Conservation (phyloP, 78 protist species). For the Dictyostelium capitatum region DNA sequence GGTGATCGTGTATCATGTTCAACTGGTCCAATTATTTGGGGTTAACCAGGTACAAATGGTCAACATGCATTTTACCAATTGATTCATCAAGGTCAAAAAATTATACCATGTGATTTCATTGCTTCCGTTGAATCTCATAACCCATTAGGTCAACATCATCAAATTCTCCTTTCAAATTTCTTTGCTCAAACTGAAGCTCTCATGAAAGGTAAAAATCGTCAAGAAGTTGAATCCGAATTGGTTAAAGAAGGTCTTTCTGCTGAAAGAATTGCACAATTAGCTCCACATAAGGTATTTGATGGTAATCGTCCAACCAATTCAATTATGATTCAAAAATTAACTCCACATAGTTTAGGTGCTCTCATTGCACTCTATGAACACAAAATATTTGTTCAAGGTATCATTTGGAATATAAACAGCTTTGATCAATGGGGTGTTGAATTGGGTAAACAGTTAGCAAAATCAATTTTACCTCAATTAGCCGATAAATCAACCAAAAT, state of each 20-base stretch:
- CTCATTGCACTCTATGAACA: slow-evolving; percentile 96
- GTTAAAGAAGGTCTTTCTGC: slow-evolving; percentile 67
- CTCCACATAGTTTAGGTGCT: slow-evolving; percentile 92
- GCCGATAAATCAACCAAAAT: not conserved
- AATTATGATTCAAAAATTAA: slow-evolving; percentile 87
- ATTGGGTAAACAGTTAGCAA: slow-evolving; percentile 98
- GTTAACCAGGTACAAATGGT: slow-evolving; percentile 99
- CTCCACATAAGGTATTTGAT: slow-evolving; percentile 92
- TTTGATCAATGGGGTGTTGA: slow-evolving; percentile 99
- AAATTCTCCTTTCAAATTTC: slow-evolving; percentile 93
- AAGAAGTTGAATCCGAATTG: slow-evolving; percentile 87
- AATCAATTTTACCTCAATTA: slow-evolving; percentile 86
- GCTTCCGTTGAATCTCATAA: slow-evolving; percentile 89
- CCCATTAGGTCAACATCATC: slow-evolving; percentile 91
- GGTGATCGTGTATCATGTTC: slow-evolving; percentile 39
- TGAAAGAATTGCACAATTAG: slow-evolving; percentile 53
- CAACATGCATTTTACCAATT: slow-evolving; percentile 99
- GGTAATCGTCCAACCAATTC: slow-evolving; percentile 96
- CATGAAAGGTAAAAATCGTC: slow-evolving; percentile 92
- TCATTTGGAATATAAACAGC: slow-evolving; percentile 97
- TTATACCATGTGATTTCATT: slow-evolving; percentile 96
- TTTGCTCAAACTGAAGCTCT: slow-evolving; percentile 98
- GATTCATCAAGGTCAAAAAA: slow-evolving; percentile 91
- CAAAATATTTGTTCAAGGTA: slow-evolving; percentile 96
- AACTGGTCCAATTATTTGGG: slow-evolving; percentile 97